phyloP scores from a whole-genome alignment of 495 filamentous ascomycete genomes.

The Neurospora cerealis region DNA sequence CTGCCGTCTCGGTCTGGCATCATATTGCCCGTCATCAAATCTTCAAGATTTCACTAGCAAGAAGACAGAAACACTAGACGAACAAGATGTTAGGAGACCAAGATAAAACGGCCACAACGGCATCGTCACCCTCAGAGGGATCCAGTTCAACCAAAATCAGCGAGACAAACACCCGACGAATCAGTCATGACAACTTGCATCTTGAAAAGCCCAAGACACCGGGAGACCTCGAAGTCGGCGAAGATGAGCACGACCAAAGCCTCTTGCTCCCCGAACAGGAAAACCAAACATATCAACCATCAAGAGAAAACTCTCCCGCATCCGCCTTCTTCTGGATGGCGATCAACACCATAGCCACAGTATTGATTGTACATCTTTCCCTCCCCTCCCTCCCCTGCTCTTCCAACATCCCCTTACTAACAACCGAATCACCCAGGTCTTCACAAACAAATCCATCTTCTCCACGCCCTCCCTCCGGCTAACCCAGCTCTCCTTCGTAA shows the following conservation, averaged over 20 bases:
- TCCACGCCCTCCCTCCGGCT: conserved; percentile 53
- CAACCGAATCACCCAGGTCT: conserved; percentile 42
- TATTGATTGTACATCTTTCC: conserved; percentile 43
- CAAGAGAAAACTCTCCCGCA: conserved; percentile 16
- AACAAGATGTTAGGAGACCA: background rate
- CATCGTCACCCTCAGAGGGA: conserved; percentile 27
- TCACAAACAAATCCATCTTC: conserved; percentile 70
- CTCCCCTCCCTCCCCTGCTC: background rate
- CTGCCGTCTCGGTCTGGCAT: background rate
- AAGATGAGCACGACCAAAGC: conserved; percentile 27
- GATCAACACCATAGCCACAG: conserved; percentile 51
- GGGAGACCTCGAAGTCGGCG: conserved; percentile 17
- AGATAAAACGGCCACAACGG: conserved; percentile 11
- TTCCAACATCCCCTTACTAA: conserved; percentile 3
- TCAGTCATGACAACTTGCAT: conserved; percentile 3
- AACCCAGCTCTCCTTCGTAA: conserved; percentile 58
- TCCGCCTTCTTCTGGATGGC: conserved; percentile 43
- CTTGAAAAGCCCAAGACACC: conserved; percentile 14
- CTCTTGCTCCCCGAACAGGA: conserved; percentile 15
- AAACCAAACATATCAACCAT: background rate
- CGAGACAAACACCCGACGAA: conserved; percentile 12
- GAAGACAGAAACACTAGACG: background rate
- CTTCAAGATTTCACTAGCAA: background rate
- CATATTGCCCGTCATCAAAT: background rate
- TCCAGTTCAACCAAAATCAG: conserved; percentile 13